A percentile compares a stretch with the other conserved stretches of the same genome.
phyloP scores from a whole-genome alignment of 164 flowering plant genomes.

The Nymphaea colorata region DNA sequence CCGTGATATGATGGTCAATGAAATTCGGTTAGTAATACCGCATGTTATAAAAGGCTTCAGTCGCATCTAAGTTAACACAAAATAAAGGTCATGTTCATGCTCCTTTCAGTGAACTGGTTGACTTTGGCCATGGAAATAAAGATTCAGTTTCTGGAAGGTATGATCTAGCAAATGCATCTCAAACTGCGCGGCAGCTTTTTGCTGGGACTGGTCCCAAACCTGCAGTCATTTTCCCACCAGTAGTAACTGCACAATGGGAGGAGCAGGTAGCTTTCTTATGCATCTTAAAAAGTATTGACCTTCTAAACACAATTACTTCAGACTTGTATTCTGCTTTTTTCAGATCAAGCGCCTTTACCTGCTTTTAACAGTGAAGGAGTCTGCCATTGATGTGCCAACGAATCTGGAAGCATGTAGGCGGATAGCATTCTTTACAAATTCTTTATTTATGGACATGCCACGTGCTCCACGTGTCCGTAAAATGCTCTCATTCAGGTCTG shows the following conservation, averaged over 20 bases:
- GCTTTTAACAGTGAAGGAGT: conserved; percentile 79
- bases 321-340: background rate
- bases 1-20: conserved; percentile 98
- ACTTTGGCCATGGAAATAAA: conserved; percentile 73
- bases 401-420: conserved; percentile 96
- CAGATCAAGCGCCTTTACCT: conserved; percentile 35
- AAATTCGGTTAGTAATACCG: conserved; percentile 52
- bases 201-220: conserved; percentile 65
- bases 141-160: conserved; percentile 45
- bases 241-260: conserved; percentile 85
- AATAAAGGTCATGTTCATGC: too few species aligned
- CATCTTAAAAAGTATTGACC: too few species aligned
- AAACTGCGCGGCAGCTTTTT: conserved; percentile 53
- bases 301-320: too few species aligned
- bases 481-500: conserved; percentile 93
- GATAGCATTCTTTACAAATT: conserved; percentile 77
- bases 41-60: too few species aligned
- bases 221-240: conserved; percentile 70
- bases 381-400: conserved; percentile 70
- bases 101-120: conserved; percentile 63
- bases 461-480: conserved; percentile 85
- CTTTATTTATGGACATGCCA: conserved; percentile 96
- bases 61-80: too few species aligned
- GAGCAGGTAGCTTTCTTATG: conserved; percentile 30
- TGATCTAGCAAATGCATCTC: background rate